Base-by-base conservation (phyloP, 768 basidiomycete species). In the Tricholoma sp. region DNA sequence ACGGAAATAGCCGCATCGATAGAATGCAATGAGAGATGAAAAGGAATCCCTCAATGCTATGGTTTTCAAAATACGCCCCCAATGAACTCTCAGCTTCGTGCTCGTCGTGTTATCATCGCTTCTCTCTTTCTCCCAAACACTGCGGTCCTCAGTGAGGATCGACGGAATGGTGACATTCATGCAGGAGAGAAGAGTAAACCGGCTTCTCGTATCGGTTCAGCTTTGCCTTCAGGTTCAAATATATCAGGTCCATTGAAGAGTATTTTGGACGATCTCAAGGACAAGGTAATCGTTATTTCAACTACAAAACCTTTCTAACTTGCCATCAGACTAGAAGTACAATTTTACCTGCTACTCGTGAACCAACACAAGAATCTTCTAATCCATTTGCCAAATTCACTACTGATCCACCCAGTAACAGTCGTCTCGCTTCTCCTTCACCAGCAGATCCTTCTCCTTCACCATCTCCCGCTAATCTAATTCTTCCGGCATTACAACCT, bases 91-190 rank as follows among this genome's bases (percentile, higher is more conserved):
- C 80, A 27, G 24, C 24, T 90, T 66, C 78, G 85, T 55, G 83
- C 83, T 71, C 86, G 89, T 69, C 77, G 91, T 31, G 79, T 88
- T 55, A 76, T 92, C 69, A 85, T 93, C 69, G 91, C 89, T 14
- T 86, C 88, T n/a, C 83, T 92, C 57, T 91, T 93, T 67, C 83
- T 92, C 34, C 91, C 91, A 35, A 82, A 81, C 58, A 88, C 89
- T 35, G 82, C 83, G 43, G 82, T 85, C 46, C 72, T 84, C 41
- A 83, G 81, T 67, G 80, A 85, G 22, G 31, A 32, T 4, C 31
- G 50, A 31, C 29, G 11, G 2, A 19, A 51, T 35, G 62, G 55
- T 45, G 61, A 63, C 12, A 59, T 63, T 47, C 64, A 67, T 16
- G 59, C 69, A 16, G 63, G 63, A 7, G 60, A 60, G 21, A 54